Evolutionary conservation across 192 early-diverging fungal genomes (phyloP), one percentile per base, ranked within the genome.

Genomic region (Coemansia sp.): DNA sequence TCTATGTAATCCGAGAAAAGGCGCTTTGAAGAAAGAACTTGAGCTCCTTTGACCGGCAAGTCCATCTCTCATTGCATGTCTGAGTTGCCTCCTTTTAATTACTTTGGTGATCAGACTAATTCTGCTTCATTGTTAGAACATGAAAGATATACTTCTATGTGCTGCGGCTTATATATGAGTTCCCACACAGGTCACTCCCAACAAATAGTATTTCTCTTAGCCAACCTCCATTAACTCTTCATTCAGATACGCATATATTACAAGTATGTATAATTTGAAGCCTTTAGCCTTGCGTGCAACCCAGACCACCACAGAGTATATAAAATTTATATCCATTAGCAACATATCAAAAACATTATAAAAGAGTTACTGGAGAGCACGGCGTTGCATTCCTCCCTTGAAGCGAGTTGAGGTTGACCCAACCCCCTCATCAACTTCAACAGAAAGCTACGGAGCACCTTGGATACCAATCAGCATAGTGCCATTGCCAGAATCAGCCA

Each of bases 401-500:
- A 71, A 50, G 5, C 71, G 44, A 2, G 57, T 52, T 18, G 81
- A 39, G n/a, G 76, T 71, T 2, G 81, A 76, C 1, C 81, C 81
- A 22, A 84, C 63, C 3, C 81, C 81, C 27, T 65, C 76, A 36
- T 84, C 81, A 12, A 55, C 29, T 29, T 84, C 74, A 7, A 84
- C 68, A 0, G 81, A 79, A 16, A 84, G 46, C 46, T 84, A 84
- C 27, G 81, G 81, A 16, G 76, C 81, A 36, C 76, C 76, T 20
- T 84, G 63, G 20, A 79, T 78, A 22, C 81, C 76, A 34, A 84
- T 22, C 8, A 70, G 69, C 0, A 60, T 43, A 11, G 41, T 62
- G 38, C 40, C 68, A 12, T 41, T 53, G 2, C 29, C 22, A 10
- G 20, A 40, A 2, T 53, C 49, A 15, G 11, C 9, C 3, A 18